Conservation (phyloP, 345 rosid species). For the Jatropha curcas region DNA sequence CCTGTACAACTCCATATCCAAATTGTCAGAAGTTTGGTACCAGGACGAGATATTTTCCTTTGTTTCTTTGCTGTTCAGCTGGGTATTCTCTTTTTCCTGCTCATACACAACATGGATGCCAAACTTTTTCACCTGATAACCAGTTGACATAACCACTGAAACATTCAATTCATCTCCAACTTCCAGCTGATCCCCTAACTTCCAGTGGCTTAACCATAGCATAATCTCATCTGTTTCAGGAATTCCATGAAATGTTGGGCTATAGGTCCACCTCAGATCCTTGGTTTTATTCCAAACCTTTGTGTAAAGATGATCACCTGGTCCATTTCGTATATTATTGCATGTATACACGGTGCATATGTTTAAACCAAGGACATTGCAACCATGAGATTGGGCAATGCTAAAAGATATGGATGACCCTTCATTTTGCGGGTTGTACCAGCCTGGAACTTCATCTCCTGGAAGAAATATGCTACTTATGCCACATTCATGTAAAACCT, state of each 20-base stretch:
- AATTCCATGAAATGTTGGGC: slow-evolving; percentile 11
- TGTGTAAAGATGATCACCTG: not conserved
- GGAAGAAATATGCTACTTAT: slow-evolving; percentile 16
- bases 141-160: slow-evolving; percentile 7
- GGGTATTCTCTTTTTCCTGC: not conserved
- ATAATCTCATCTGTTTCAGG: slow-evolving; percentile 6
- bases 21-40: not conserved
- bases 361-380: slow-evolving; percentile 13
- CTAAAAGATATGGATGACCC: slow-evolving; percentile 3
- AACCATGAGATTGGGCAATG: not conserved
- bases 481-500: slow-evolving; percentile 26
- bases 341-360: slow-evolving; percentile 10
- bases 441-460: slow-evolving; percentile 24
- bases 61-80: not conserved
- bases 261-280: slow-evolving; percentile 14
- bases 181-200: slow-evolving; percentile 15
- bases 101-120: slow-evolving; percentile 20
- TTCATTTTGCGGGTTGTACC: not conserved
- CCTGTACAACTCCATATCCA: not conserved
- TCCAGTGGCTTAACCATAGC: slow-evolving; percentile 28
- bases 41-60: not conserved
- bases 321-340: not conserved
- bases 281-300: slow-evolving; percentile 4
- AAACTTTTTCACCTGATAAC: not conserved
- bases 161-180: slow-evolving; percentile 19